A percentile compares a stretch with the other conserved stretches of the same genome.
These are phyloP conservation scores for Hymenoscyphus occultus DNA, from an alignment of 2,329 filamentous ascomycete species.

Conservation along the genomic window DNA sequence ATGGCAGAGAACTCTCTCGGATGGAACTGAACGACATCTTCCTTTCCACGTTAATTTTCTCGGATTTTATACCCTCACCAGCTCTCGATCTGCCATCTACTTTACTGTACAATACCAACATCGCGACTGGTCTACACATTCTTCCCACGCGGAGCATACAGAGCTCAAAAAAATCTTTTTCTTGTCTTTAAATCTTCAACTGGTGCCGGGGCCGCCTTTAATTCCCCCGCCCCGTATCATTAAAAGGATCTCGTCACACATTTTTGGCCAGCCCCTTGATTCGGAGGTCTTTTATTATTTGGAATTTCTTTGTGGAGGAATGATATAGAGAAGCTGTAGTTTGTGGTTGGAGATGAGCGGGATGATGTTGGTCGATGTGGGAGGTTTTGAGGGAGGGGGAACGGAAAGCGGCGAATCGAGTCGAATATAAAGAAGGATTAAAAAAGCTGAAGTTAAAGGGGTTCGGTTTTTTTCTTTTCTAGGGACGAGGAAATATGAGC, in stretches of 20 bases:
- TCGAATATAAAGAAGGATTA: neutral
- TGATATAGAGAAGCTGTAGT: constrained; percentile 17
- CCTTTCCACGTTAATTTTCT: constrained; percentile 14
- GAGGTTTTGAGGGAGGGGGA: neutral
- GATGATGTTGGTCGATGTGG: neutral
- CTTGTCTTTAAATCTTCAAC: constrained; percentile 29
- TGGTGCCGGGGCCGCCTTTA: constrained; percentile 33
- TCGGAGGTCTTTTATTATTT: constrained; percentile 28
- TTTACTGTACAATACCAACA: constrained; percentile 30
- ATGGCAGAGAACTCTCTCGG: constrained; percentile 76
- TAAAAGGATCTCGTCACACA: constrained; percentile 23
- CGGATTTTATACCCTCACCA: constrained; percentile 27
- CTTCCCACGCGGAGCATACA: constrained; percentile 22
- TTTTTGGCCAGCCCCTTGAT: constrained; percentile 31
- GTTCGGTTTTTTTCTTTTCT: neutral
- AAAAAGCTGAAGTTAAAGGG: neutral
- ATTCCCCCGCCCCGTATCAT: constrained; percentile 32
- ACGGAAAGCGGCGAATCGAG: neutral
- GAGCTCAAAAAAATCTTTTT: constrained; percentile 26
- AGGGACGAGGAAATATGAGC: neutral
- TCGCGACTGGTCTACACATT: constrained; percentile 17
- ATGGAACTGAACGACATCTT: constrained; percentile 58
- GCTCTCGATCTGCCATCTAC: constrained; percentile 16
- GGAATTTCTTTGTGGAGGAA: constrained; percentile 16
- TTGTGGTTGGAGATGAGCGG: constrained; percentile 14